Evolutionary conservation across 768 basidiomycete genomes (phyloP), one percentile per base, ranked within the genome.

Genomic region (Tulasnella sp.): DNA sequence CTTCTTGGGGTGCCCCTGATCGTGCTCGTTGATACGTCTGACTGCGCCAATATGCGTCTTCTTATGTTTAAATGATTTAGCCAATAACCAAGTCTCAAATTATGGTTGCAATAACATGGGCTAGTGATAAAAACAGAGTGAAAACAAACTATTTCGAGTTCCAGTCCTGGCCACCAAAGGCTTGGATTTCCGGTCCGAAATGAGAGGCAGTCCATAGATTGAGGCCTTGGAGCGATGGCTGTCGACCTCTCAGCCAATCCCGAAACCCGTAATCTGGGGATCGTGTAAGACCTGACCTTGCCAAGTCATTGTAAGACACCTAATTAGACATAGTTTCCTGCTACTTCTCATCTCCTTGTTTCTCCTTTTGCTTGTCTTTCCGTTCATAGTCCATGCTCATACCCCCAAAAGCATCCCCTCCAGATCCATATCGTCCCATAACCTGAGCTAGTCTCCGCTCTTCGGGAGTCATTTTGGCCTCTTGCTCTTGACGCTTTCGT

Each of bases 381-480:
- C 39, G n/a, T 46, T 39, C 31, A 31, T 40, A 74, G 38, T 74
- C 73, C 73, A 74, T 74, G 73, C 73, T 74, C 73, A 74, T 74
- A 34, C 73, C 73, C 6, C 73, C 73, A 4, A 74, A 74, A 42
- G 73, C 73, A 34, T 68, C 62, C 31, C 31, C 62, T 31, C 21
- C 75, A 31, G 46, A 14, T 27, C 76, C 76, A 40, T 77, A 77
- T 36, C 38, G 56, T 38, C 58, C 38, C 76, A 77, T 77, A 52
- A 77, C 36, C 27, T 44, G 48, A 14, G 76, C 76, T 16, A 77
- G 76, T 56, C 56, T 77, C 36, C 31, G 38, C n/a, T 77, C 76
- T 39, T 77, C 76, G 40, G 76, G 76, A 36, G 76, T 77, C 76
- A 77, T 68, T 39, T 77, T 77, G 0, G 76, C 76, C 24, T 62